Base-by-base conservation (phyloP, 1,284 basidiomycete species). In the Malassezia pachydermatis region DNA sequence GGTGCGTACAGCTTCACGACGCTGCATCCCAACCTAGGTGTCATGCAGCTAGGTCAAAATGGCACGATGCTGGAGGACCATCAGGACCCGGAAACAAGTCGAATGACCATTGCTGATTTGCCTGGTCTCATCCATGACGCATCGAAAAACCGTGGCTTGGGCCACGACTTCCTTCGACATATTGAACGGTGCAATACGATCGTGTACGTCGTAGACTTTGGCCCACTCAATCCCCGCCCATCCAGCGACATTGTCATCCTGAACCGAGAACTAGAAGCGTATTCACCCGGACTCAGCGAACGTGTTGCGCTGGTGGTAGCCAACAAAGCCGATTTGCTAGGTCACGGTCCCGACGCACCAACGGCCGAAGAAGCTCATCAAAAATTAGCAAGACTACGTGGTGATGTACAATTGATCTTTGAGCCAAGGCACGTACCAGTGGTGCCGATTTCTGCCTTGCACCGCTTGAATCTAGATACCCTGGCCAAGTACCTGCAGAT, bases 81-180 rank as follows among this genome's bases (percentile, higher is more conserved):
- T 14, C 10, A 28, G 22, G 16, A 28, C 1, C 35, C 47, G 14
- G 73, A 73, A 37, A 53, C 55, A 2, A 83, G 86, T 67, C 80
- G 92, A 2, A 89, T 96, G 75, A 90, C 86, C 1, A 82, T 99
- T 49, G 86, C 89, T n/a, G 92, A 99, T 74, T 94, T 96, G 66
- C 92, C 94, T 0, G 92, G 92, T 10, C 80, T 98, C 24, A 83
- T 96, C 41, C 79, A 80, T 6, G 78, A 80, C 9, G 87, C 90
- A 1, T 85, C 88, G 2, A 80, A 85, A 58, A 86, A 92, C 70
- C 81, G 88, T 34, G 92, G 92, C 1, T 78, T 98, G 0, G 94
- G 94, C 0, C 89, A 96, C 72, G 84, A 84, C 0, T 98, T 98
- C 76, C 74, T 99, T 20, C 81, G 88, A 2, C 85, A 88, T 5